Evolutionary conservation across 176 grass and related monocot genomes (phyloP).

Genomic region (Ensete glaucum): DNA sequence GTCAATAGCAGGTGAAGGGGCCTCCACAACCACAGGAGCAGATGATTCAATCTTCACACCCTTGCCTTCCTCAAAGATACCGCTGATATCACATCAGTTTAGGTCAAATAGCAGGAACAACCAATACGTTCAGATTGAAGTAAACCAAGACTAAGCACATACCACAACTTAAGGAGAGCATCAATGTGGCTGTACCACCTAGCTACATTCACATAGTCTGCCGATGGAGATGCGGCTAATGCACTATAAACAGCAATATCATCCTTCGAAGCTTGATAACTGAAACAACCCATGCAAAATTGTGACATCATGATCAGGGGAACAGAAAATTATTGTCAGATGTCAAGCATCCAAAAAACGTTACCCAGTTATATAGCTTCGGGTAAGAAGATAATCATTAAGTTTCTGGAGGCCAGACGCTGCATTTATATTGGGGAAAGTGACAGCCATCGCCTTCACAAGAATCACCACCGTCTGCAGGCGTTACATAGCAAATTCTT

Average conservation of each 20-base stretch:
- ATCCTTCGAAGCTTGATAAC: conserved; percentile 98
- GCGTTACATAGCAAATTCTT: too few relatives aligned
- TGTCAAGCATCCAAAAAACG: neutral
- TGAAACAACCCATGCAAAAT: conserved; percentile 19
- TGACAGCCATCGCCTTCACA: conserved; percentile 50
- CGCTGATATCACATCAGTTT: conserved; percentile 18
- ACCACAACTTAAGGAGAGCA: conserved; percentile 84
- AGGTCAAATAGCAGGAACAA: neutral
- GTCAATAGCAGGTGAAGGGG: conserved; percentile 37
- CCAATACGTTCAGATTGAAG: neutral
- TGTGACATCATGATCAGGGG: too few relatives aligned
- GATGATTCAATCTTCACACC: conserved; percentile 80
- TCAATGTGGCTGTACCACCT: conserved; percentile 94
- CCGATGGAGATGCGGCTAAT: conserved; percentile 38
- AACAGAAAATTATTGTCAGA: neutral
- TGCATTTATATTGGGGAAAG: conserved; percentile 47
- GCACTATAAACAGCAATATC: conserved; percentile 65
- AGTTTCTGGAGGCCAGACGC: conserved; percentile 77
- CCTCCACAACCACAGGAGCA: conserved; percentile 26
- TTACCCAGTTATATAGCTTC: conserved; percentile 87
- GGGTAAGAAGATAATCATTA: conserved; percentile 66
- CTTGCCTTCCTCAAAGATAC: conserved; percentile 46
- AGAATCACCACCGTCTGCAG: neutral
- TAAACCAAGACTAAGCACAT: neutral
- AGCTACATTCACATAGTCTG: conserved; percentile 48